Percentiles rank a stretch among this genome's conserved stretches.
These are phyloP conservation scores for Eucalyptus paniculata DNA, from an alignment of 345 rosid species.

Conservation along the genomic window DNA sequence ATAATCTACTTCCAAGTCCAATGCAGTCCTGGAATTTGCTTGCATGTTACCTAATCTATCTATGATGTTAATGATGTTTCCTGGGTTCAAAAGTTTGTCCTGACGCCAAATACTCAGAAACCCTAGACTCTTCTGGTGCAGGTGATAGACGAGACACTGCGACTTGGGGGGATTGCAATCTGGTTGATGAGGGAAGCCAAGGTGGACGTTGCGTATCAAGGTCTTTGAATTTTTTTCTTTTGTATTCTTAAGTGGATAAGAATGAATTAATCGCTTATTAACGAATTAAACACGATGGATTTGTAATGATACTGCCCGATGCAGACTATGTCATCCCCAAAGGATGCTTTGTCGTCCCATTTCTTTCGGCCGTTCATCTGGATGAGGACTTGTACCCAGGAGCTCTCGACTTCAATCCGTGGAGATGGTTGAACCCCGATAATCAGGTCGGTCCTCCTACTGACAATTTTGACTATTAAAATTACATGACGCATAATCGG, in stretches of 20 bases:
- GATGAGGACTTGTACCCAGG: conserved; percentile 48
- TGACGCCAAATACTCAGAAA: background rate
- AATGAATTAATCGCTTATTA: background rate
- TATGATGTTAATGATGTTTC: background rate
- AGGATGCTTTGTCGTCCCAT: conserved; percentile 79
- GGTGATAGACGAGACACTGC: conserved; percentile 84
- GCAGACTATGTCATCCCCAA: conserved; percentile 74
- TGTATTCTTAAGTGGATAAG: background rate
- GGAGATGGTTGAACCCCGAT: conserved; percentile 83
- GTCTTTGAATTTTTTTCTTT: background rate
- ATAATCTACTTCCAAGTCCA: background rate
- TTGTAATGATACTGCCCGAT: background rate
- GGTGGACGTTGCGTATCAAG: conserved; percentile 64
- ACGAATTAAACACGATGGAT: background rate
- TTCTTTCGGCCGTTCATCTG: conserved; percentile 77
- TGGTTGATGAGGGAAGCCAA: conserved; percentile 90
- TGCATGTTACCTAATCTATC: background rate
- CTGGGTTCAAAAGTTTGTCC: background rate
- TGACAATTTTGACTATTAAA: no score
- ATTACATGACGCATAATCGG: background rate
- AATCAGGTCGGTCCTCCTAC: conserved; percentile 29
- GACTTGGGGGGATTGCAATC: conserved; percentile 83
- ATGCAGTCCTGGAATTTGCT: background rate
- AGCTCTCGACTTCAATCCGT: conserved; percentile 54
- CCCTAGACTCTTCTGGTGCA: background rate